Percentiles rank a stretch among this genome's conserved stretches.
Evolutionary conservation across 768 basidiomycete genomes (phyloP).

Genomic region (Boletus subcaerulescens): DNA sequence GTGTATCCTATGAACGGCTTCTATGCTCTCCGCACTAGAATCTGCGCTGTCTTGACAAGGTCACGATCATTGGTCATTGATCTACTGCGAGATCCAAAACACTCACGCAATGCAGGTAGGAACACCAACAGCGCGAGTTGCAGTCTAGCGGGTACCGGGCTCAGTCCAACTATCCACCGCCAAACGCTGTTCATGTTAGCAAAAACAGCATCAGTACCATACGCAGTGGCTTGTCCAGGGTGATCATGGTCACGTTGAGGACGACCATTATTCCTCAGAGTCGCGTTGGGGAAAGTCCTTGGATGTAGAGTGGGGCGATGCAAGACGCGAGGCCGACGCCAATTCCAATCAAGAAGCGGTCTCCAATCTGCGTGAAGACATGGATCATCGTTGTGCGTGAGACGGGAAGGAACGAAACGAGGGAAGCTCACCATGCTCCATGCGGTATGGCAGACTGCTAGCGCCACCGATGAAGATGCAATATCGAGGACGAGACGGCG

Average conservation of each 20-base stretch:
- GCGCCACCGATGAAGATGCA: slow-evolving; percentile 78
- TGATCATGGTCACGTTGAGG: slow-evolving; percentile 83
- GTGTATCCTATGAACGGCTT: slow-evolving; percentile 52
- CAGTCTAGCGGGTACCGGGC: slow-evolving; percentile 62
- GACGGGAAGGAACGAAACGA: not conserved
- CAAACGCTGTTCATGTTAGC: slow-evolving; percentile 59
- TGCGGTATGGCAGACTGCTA: slow-evolving; percentile 64
- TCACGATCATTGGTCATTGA: not conserved
- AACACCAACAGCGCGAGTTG: slow-evolving; percentile 60
- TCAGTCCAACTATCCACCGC: slow-evolving; percentile 83
- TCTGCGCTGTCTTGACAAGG: slow-evolving; percentile 43
- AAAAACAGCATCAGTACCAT: slow-evolving; percentile 71
- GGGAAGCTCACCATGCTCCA: slow-evolving; percentile 56
- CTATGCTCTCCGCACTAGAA: slow-evolving; percentile 54
- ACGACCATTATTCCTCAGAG: slow-evolving; percentile 74
- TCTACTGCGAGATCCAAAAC: not conserved
- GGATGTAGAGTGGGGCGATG: slow-evolving; percentile 79
- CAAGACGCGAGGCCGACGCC: slow-evolving; percentile 77
- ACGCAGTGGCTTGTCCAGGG: slow-evolving; percentile 76
- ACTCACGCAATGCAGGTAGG: slow-evolving; percentile 77
- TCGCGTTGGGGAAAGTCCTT: slow-evolving; percentile 74
- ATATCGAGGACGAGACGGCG: slow-evolving; percentile 60
- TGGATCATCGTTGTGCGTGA: not conserved
- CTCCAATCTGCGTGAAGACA: slow-evolving; percentile 47
- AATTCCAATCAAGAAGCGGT: slow-evolving; percentile 71